phyloP scores from a whole-genome alignment of 1,139 yeast genomes.

The Meyerozyma guilliermondii region DNA sequence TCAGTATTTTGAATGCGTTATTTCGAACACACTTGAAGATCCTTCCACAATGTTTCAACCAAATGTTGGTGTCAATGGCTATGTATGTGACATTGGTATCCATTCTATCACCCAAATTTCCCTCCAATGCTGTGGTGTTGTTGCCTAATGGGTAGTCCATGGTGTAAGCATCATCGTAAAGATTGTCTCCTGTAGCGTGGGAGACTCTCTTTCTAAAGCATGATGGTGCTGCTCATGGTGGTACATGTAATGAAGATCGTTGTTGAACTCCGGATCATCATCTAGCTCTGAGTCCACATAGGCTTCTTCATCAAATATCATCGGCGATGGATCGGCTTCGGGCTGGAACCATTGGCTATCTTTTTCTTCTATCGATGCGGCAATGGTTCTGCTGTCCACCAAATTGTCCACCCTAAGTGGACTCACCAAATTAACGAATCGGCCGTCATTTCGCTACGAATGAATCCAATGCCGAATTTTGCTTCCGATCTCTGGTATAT shows the following conservation, averaged over 20 bases:
- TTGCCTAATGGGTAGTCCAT: background rate
- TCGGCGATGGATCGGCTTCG: slow-evolving; percentile 2
- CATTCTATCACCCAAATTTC: slow-evolving; percentile 46
- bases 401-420: slow-evolving; percentile 8
- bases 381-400: slow-evolving; percentile 4
- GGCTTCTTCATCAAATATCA: background rate
- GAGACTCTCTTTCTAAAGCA: slow-evolving; percentile 5
- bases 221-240: slow-evolving; percentile 18
- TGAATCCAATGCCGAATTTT: slow-evolving; percentile 16
- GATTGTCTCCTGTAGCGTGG: slow-evolving; percentile 12
- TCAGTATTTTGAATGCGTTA: slow-evolving; percentile 50
- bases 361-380: slow-evolving; percentile 11
- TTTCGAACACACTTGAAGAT: slow-evolving; percentile 65
- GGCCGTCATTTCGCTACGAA: slow-evolving; percentile 37
- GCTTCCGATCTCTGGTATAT: slow-evolving; percentile 23
- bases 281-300: slow-evolving; percentile 16
- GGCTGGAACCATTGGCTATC: slow-evolving; percentile 19
- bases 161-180: slow-evolving; percentile 19
- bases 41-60: slow-evolving; percentile 78
- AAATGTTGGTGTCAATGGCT: slow-evolving; percentile 71
- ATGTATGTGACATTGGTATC: slow-evolving; percentile 54
- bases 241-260: slow-evolving; percentile 11
- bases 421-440: slow-evolving; percentile 38
- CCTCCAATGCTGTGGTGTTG: slow-evolving; percentile 18
- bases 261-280: slow-evolving; percentile 11